A percentile compares a stretch with the other conserved stretches of the same genome.
phyloP scores from a whole-genome alignment of 2,329 filamentous ascomycete genomes.

The Cordyceps tenuipes region DNA sequence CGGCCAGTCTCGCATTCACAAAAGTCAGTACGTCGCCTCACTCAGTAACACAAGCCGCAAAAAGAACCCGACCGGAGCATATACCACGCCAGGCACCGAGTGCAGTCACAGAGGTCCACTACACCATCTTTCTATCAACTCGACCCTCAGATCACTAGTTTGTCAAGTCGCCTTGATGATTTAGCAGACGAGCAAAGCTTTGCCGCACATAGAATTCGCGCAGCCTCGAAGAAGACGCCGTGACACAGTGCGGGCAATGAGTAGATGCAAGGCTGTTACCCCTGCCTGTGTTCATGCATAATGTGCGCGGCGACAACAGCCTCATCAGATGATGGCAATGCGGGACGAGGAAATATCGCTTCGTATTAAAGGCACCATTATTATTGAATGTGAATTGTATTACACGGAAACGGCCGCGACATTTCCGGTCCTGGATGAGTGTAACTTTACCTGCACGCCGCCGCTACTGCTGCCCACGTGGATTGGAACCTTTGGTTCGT shows the following conservation, averaged over 20 bases:
- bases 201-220: neutral
- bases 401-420: neutral
- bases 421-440: neutral
- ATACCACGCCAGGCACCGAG: neutral
- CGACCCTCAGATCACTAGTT: neutral
- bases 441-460: neutral
- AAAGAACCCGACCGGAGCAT: neutral
- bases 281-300: neutral
- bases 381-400: neutral
- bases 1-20: neutral
- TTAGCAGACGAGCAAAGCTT: neutral
- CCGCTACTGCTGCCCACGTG: slow-evolving; percentile 3
- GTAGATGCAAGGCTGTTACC: neutral
- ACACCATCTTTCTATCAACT: neutral
- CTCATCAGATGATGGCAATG: neutral
- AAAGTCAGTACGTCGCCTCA: neutral
- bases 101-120: neutral
- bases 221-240: neutral
- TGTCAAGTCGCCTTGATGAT: neutral
- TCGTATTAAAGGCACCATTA: neutral
- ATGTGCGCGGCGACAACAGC: neutral
- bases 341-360: neutral
- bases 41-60: neutral
- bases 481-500: neutral
- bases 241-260: neutral